Conservation (phyloP, 768 basidiomycete species). For the Panaeolus cyanescens region DNA sequence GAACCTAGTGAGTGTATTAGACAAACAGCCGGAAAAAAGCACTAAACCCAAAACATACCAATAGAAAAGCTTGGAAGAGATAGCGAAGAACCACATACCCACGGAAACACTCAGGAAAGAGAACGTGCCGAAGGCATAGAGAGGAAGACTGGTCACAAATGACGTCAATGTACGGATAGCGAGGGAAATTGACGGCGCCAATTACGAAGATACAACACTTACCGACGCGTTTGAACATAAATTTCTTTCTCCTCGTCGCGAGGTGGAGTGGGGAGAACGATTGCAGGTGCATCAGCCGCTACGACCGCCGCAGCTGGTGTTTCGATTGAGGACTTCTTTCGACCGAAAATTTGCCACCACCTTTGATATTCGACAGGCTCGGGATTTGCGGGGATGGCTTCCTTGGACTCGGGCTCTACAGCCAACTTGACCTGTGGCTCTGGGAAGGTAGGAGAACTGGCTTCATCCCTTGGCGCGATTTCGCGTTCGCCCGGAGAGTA, state of each 20-base stretch:
- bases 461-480: neutral
- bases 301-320: conserved; percentile 13
- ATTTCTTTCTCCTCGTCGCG: conserved; percentile 21
- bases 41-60: conserved; percentile 16
- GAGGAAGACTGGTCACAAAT: conserved; percentile 12
- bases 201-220: neutral
- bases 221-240: conserved; percentile 23
- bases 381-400: neutral
- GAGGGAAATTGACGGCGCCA: conserved; percentile 2
- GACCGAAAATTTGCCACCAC: conserved; percentile 14
- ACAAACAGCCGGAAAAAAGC: neutral
- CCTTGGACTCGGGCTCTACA: conserved; percentile 4
- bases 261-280: conserved; percentile 26
- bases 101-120: conserved; percentile 27
- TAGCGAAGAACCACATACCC: conserved; percentile 29
- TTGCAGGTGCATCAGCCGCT: conserved; percentile 17
- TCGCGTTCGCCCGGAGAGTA: conserved; percentile 9
- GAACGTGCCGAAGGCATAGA: conserved; percentile 25
- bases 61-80: conserved; percentile 21
- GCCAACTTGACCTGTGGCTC: conserved; percentile 2
- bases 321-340: conserved; percentile 11
- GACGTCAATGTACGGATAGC: neutral
- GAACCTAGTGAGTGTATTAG: conserved; percentile 18
- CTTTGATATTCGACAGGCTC: conserved; percentile 5
- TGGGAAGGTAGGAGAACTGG: neutral